Conservation (phyloP, 2,329 filamentous ascomycete genomes). For the Coniochaeta sp. region DNA sequence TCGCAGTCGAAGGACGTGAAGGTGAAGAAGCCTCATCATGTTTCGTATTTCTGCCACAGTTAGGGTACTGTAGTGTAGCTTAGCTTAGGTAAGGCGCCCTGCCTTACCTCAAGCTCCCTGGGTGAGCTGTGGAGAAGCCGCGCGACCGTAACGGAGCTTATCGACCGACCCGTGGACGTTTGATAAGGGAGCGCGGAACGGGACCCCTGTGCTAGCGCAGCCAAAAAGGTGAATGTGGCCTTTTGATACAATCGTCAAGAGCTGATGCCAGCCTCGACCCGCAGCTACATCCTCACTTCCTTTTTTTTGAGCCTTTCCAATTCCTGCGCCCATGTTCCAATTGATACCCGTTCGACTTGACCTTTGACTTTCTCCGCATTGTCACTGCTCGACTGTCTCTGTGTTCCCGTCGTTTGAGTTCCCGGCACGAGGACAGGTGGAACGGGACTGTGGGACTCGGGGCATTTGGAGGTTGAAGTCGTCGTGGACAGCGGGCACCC, state of each 20-base stretch:
- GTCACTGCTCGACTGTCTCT: not conserved
- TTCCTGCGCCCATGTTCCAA: not conserved
- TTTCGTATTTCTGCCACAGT: no score
- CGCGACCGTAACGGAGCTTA: not conserved
- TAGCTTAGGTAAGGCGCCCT: no score
- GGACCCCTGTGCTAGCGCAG: not conserved
- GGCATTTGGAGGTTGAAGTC: not conserved
- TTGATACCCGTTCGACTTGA: not conserved
- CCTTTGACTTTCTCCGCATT: not conserved
- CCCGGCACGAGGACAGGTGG: not conserved
- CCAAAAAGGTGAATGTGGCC: slow-evolving; percentile 8
- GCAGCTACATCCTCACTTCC: slow-evolving; percentile 1
- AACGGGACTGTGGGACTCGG: not conserved
- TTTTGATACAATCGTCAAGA: not conserved
- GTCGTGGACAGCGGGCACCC: not conserved
- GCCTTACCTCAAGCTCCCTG: no score
- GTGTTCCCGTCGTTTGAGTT: not conserved
- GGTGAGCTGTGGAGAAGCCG: no score
- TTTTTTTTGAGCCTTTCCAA: not conserved
- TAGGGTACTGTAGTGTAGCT: no score
- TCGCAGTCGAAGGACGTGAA: no score
- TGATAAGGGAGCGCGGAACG: not conserved
- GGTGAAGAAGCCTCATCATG: no score
- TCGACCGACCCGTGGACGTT: not conserved
- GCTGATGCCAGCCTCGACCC: slow-evolving; percentile 2